Evolutionary conservation across 345 rosid genomes (phyloP).

Genomic region (Hibiscus syriacus): DNA sequence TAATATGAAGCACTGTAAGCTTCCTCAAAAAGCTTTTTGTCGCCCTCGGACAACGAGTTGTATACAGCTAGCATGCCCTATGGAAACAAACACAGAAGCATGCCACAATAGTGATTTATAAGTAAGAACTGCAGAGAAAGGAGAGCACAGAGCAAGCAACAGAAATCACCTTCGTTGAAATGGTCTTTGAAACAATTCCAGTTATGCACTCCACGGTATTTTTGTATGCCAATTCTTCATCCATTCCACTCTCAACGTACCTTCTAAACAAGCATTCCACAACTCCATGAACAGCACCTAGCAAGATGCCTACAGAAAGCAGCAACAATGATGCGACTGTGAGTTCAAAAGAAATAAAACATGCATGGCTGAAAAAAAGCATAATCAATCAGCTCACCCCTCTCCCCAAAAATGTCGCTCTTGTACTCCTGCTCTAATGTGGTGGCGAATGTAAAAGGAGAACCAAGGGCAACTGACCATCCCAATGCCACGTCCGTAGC

Average conservation of each 20-base stretch:
- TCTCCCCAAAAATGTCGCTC: slow-evolving; percentile 66
- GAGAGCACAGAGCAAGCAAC: not conserved
- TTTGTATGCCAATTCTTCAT: slow-evolving; percentile 46
- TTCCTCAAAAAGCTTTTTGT: slow-evolving; percentile 39
- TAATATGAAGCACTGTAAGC: slow-evolving; percentile 57
- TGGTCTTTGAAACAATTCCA: slow-evolving; percentile 45
- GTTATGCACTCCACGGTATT: slow-evolving; percentile 64
- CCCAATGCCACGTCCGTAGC: slow-evolving; percentile 58
- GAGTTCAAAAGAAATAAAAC: not conserved
- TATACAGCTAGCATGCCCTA: slow-evolving; percentile 64
- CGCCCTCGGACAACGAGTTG: slow-evolving; percentile 38
- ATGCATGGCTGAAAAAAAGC: slow-evolving; percentile 8
- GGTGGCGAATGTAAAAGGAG: slow-evolving; percentile 56
- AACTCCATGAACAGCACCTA: slow-evolving; percentile 60
- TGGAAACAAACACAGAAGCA: slow-evolving; percentile 18
- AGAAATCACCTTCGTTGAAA: slow-evolving; percentile 42
- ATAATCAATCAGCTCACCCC: slow-evolving; percentile 33
- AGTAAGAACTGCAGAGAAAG: slow-evolving; percentile 7
- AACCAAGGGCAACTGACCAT: slow-evolving; percentile 60
- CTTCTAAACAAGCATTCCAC: slow-evolving; percentile 53
- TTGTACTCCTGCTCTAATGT: slow-evolving; percentile 54
- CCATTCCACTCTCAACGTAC: slow-evolving; percentile 51
- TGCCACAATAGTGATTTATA: not conserved
- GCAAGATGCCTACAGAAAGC: slow-evolving; percentile 42
- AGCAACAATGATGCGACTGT: too few relatives aligned